phyloP scores from a whole-genome alignment of 495 filamentous ascomycete genomes.

The Tuber magnatum region DNA sequence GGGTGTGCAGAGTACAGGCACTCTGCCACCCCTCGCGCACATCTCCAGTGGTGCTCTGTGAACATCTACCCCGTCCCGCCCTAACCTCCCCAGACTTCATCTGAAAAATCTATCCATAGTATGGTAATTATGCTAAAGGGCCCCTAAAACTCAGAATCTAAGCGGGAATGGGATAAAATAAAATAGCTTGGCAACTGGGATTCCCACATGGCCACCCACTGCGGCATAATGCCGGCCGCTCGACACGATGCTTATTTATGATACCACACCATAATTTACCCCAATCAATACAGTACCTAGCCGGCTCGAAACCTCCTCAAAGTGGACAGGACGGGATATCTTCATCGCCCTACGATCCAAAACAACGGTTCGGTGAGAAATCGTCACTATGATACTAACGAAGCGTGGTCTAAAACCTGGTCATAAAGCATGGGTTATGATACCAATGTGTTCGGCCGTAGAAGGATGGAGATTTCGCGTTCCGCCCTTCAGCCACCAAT shows the following conservation, averaged over 20 bases:
- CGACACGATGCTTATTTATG: background rate
- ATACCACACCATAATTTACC: background rate
- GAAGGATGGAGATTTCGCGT: background rate
- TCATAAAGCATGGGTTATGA: background rate
- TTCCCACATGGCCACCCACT: background rate
- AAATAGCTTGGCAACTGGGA: background rate
- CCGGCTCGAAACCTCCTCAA: background rate
- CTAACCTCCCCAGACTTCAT: too few species aligned
- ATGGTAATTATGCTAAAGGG: too few species aligned
- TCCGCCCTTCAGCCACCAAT: background rate
- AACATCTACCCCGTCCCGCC: background rate
- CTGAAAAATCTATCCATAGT: too few species aligned
- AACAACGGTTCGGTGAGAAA: background rate
- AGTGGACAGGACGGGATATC: background rate
- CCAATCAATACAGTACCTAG: background rate
- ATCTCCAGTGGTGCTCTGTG: background rate
- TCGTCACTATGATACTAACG: background rate
- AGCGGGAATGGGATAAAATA: background rate
- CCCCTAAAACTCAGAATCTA: background rate
- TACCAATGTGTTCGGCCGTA: background rate
- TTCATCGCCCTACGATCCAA: background rate
- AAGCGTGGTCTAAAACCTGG: background rate
- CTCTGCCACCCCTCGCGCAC: background rate
- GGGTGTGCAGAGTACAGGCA: background rate
- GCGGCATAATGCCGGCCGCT: background rate